phyloP scores from a whole-genome alignment of 352 stramenopile species.

The Globisporangium yorkense region DNA sequence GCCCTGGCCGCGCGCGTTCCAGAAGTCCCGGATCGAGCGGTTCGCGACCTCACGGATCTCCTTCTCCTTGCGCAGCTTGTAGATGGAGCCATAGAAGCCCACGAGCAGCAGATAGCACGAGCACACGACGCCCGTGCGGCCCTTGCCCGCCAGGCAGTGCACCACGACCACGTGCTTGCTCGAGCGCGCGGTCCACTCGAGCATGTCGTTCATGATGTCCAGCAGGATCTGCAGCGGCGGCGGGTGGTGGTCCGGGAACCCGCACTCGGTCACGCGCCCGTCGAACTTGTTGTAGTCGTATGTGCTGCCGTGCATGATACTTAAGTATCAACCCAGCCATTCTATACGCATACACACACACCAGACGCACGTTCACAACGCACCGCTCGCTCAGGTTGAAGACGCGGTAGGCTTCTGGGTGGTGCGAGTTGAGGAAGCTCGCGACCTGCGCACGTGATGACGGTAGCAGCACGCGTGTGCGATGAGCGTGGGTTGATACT shows the following conservation, averaged over 20 bases:
- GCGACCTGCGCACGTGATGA: slow-evolving; percentile 27
- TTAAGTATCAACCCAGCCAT: neutral
- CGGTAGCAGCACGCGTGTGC: neutral
- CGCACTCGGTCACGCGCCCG: slow-evolving; percentile 62
- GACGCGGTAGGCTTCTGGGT: slow-evolving; percentile 61
- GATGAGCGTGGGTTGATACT: neutral
- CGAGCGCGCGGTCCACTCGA: slow-evolving; percentile 58
- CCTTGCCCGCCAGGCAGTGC: slow-evolving; percentile 77
- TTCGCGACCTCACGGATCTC: slow-evolving; percentile 64
- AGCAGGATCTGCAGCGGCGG: slow-evolving; percentile 71
- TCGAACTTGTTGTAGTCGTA: slow-evolving; percentile 81
- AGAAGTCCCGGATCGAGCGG: slow-evolving; percentile 68
- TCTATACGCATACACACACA: too few relatives aligned
- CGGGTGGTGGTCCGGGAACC: slow-evolving; percentile 78
- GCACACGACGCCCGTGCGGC: slow-evolving; percentile 74
- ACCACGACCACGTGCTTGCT: slow-evolving; percentile 74
- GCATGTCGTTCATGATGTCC: slow-evolving; percentile 85
- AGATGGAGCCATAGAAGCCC: slow-evolving; percentile 68
- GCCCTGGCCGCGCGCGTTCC: slow-evolving; percentile 66
- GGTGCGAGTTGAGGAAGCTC: slow-evolving; percentile 58
- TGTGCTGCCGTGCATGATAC: slow-evolving; percentile 8
- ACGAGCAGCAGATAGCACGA: slow-evolving; percentile 77
- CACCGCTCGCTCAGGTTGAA: slow-evolving; percentile 83
- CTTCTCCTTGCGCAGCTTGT: slow-evolving; percentile 54
- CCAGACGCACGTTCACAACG: neutral